A percentile compares a stretch with the other conserved stretches of the same genome.
phyloP scores from a whole-genome alignment of 371 early-diverging fungal genomes.

The Mortierella sp. region DNA sequence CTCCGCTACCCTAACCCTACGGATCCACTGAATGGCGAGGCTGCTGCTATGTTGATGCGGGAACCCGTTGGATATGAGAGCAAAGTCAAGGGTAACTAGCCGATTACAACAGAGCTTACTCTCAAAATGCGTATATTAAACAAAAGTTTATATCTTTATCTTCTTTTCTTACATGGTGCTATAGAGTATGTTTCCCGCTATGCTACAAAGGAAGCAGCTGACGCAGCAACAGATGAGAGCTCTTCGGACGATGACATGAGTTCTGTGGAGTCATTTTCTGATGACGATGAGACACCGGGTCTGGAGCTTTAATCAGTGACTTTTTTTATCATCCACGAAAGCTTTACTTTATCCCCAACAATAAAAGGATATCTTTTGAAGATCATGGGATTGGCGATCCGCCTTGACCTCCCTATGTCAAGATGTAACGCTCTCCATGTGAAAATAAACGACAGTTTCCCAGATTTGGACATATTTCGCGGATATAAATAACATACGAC shows the following conservation, averaged over 20 bases:
- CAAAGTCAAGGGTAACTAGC: conserved; percentile 89
- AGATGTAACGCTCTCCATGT: background rate
- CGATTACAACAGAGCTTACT: background rate
- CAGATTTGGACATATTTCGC: background rate
- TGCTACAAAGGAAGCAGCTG: conserved; percentile 92
- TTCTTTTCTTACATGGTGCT: background rate
- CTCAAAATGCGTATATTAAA: background rate
- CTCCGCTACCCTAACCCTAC: conserved; percentile 99
- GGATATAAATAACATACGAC: background rate
- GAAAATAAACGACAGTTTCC: conserved; percentile 1
- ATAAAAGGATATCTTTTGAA: background rate
- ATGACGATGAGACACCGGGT: conserved; percentile 83
- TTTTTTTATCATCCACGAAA: background rate
- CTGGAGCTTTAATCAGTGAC: conserved; percentile 76
- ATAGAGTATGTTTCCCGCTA: conserved; percentile 87
- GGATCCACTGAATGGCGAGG: conserved; percentile 99
- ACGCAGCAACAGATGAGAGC: conserved; percentile 83
- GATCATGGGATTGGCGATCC: background rate
- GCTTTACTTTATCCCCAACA: too few species aligned
- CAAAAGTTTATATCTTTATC: background rate
- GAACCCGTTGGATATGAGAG: conserved; percentile 92
- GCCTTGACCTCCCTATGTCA: too few species aligned
- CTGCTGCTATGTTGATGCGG: conserved; percentile 97
- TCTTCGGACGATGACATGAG: conserved; percentile 84
- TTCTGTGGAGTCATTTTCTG: conserved; percentile 81